A percentile compares a stretch with the other conserved stretches of the same genome.
Evolutionary conservation across 2,329 filamentous ascomycete genomes (phyloP).

Genomic region (Exophiala calicioides): DNA sequence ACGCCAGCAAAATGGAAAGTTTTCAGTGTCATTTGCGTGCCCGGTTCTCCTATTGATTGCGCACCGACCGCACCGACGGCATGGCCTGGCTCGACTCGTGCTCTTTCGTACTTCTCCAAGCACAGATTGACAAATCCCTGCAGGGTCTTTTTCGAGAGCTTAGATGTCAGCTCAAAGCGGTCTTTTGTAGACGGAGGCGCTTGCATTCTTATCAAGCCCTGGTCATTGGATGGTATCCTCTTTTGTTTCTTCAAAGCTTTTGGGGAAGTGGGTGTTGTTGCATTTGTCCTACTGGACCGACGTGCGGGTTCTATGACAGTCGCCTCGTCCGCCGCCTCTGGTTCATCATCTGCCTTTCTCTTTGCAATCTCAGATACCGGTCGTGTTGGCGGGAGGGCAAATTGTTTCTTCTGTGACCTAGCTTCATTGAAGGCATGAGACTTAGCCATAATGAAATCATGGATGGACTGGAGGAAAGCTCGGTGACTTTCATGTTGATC

Average conservation of each 20-base stretch:
- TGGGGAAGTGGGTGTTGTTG: neutral
- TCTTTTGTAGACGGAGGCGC: conserved; percentile 31
- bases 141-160: conserved; percentile 75
- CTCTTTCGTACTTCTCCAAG: conserved; percentile 84
- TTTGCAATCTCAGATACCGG: conserved; percentile 17
- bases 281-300: conserved; percentile 18
- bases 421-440: conserved; percentile 63
- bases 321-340: conserved; percentile 38
- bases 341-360: conserved; percentile 35
- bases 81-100: conserved; percentile 90
- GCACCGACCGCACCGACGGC: conserved; percentile 95
- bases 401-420: conserved; percentile 27
- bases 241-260: conserved; percentile 28
- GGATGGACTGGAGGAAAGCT: conserved; percentile 76
- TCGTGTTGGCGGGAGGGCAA: conserved; percentile 15
- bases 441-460: conserved; percentile 66
- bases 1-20: conserved; percentile 99
- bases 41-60: conserved; percentile 96
- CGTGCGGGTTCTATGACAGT: conserved; percentile 30
- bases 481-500: conserved; percentile 81
- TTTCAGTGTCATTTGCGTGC: conserved; percentile 98
- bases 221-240: conserved; percentile 4
- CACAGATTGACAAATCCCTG: conserved; percentile 77
- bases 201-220: conserved; percentile 1
- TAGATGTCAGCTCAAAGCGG: conserved; percentile 70